Conservation (phyloP, 345 rosid genomes). For the rapeseed (Brassica napus) region Da-Ae NC_063439.1:6645501-6646000, state of each 20-base stretch:
- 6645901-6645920: conserved; percentile 69
- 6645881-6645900: conserved; percentile 21
- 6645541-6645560: conserved; percentile 72
- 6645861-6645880: conserved; percentile 16
- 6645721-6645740: conserved; percentile 55
- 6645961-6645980: conserved; percentile 41
- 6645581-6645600: conserved; percentile 93
- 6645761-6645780: conserved; percentile 95
- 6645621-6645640: conserved; percentile 10
- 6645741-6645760: conserved; percentile 67
- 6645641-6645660: neutral
- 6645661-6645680: conserved; percentile 14
- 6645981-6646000: conserved; percentile 69
- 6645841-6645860: conserved; percentile 14
- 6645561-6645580: conserved; percentile 81
- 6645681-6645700: conserved; percentile 92
- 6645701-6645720: conserved; percentile 61
- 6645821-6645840: conserved; percentile 60
- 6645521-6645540: conserved; percentile 97
- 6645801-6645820: conserved; percentile 96
- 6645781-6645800: conserved; percentile 94
- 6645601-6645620: conserved; percentile 48
- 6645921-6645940: conserved; percentile 98
- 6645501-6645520: conserved; percentile 94
- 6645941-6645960: conserved; percentile 69